Percentiles rank a stretch among this genome's conserved stretches.
phyloP scores from a whole-genome alignment of 177 flowering plant genomes.

The Tripterygium wilfordii region DNA sequence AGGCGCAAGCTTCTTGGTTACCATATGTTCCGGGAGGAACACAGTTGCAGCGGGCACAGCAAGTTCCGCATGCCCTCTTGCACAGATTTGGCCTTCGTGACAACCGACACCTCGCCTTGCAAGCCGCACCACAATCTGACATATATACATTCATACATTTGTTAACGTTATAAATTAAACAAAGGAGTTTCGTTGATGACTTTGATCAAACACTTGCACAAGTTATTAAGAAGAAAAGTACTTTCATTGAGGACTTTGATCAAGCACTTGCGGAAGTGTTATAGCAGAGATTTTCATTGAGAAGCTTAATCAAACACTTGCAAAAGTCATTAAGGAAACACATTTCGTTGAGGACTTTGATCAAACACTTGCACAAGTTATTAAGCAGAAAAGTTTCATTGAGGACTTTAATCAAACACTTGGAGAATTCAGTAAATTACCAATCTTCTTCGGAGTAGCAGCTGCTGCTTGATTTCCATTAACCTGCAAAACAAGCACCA shows the following conservation, averaged over 20 bases:
- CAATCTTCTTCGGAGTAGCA: no score
- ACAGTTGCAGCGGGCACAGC: slow-evolving; percentile 50
- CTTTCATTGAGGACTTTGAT: no score
- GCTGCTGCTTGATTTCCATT: background rate
- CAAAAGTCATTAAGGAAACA: no score
- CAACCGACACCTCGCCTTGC: slow-evolving; percentile 33
- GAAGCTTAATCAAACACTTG: background rate
- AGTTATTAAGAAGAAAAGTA: slow-evolving; percentile 9
- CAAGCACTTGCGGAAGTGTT: background rate
- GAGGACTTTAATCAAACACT: no score
- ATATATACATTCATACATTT: background rate
- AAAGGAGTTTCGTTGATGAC: slow-evolving; percentile 4
- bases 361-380: background rate
- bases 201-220: background rate
- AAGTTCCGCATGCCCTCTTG: slow-evolving; percentile 50
- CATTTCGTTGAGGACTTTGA: slow-evolving; percentile 7
- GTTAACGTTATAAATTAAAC: background rate
- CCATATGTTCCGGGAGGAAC: slow-evolving; percentile 70
- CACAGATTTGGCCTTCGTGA: slow-evolving; percentile 37
- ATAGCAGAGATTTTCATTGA: no score
- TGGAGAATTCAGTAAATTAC: no score
- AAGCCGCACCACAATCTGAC: slow-evolving; percentile 36
- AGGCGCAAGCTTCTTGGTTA: slow-evolving; percentile 40
- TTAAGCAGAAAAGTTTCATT: slow-evolving; percentile 11
- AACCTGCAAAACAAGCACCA: background rate